Evolutionary conservation across 2,329 filamentous ascomycete species (phyloP).

Genomic region (Claviceps capensis): DNA sequence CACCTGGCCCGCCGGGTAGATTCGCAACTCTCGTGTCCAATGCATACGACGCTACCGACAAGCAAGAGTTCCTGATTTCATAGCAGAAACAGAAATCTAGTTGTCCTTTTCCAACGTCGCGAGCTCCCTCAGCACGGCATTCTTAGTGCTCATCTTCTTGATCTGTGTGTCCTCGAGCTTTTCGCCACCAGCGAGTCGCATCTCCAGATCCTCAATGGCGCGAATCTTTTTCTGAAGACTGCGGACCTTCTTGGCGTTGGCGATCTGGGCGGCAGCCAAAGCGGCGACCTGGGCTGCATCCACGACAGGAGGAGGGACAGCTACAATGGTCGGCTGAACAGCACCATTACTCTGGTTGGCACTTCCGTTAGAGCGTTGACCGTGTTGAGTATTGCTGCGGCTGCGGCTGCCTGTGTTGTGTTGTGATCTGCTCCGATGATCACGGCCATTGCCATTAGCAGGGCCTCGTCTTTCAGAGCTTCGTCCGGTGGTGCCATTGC

Average conservation of each 20-base stretch:
- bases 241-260: slow-evolving; percentile 89
- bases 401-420: slow-evolving; percentile 37
- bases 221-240: slow-evolving; percentile 93
- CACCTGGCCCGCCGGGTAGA: background rate
- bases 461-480: slow-evolving; percentile 53
- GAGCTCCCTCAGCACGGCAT: slow-evolving; percentile 71
- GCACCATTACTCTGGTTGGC: slow-evolving; percentile 13
- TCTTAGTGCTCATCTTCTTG: slow-evolving; percentile 92
- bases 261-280: slow-evolving; percentile 37
- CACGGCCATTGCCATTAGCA: slow-evolving; percentile 20
- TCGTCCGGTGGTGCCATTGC: slow-evolving; percentile 28
- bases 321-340: slow-evolving; percentile 25
- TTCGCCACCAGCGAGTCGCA: slow-evolving; percentile 86
- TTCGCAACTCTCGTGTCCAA: background rate
- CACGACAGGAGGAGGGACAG: slow-evolving; percentile 21
- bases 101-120: slow-evolving; percentile 34
- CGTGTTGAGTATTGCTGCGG: slow-evolving; percentile 37
- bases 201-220: slow-evolving; percentile 95
- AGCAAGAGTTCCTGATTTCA: too few relatives aligned
- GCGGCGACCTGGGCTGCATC: slow-evolving; percentile 39
- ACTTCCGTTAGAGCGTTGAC: slow-evolving; percentile 14
- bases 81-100: background rate
- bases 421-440: slow-evolving; percentile 44
- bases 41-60: background rate
- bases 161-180: slow-evolving; percentile 97